Conservation (phyloP, 495 filamentous ascomycete species). For the Glutinoglossum americanum region DNA sequence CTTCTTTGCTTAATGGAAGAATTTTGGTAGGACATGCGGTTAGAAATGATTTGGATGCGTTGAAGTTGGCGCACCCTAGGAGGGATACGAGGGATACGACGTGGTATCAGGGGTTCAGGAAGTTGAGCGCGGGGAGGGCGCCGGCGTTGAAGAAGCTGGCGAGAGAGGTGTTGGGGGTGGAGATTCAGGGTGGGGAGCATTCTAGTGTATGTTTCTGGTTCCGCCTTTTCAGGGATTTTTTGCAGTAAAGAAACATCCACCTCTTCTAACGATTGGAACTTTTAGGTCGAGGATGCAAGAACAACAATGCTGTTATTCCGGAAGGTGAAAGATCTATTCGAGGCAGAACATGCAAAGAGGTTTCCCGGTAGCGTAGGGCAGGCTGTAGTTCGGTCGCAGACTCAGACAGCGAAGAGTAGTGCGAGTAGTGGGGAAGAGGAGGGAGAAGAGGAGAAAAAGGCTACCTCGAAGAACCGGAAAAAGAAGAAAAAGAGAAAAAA, state of each 20-base stretch:
- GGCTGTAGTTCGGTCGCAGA: background rate
- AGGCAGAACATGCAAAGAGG: conserved; percentile 35
- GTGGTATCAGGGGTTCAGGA: conserved; percentile 47
- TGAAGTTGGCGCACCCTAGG: conserved; percentile 55
- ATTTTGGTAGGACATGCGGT: conserved; percentile 83
- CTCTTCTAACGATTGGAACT: background rate
- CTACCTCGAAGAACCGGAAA: background rate
- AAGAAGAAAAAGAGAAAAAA: background rate
- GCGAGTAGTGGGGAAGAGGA: background rate
- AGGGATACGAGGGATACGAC: conserved; percentile 70
- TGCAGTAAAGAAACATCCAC: background rate
- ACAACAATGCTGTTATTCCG: conserved; percentile 75
- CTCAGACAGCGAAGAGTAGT: background rate
- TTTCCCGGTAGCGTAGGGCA: background rate
- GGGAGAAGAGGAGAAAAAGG: background rate
- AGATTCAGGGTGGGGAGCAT: conserved; percentile 61
- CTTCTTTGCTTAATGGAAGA: conserved; percentile 44
- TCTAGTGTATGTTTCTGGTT: conserved; percentile 23
- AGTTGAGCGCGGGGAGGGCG: conserved; percentile 53
- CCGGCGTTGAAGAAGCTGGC: conserved; percentile 58
- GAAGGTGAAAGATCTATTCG: conserved; percentile 60
- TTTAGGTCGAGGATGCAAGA: conserved; percentile 60
- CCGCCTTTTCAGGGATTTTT: background rate
- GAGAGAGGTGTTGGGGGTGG: conserved; percentile 53
- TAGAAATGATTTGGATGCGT: conserved; percentile 58